Percentiles rank a stretch among this genome's conserved stretches.
These are phyloP conservation scores for Nissolia schottii DNA, from an alignment of 306 rosid species.

Conservation along the genomic window DNA sequence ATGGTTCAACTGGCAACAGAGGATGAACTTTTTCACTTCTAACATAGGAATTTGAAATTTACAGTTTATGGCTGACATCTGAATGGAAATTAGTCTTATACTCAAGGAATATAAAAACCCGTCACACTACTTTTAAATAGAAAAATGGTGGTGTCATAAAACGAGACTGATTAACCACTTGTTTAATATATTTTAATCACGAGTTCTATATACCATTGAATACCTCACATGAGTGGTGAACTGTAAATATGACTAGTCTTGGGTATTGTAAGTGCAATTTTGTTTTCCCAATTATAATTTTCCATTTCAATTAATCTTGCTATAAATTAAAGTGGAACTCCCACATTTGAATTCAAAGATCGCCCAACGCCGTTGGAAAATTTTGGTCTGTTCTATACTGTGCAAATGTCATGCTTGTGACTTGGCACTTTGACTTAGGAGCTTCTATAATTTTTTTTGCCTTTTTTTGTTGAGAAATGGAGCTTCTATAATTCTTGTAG, in stretches of 20 bases:
- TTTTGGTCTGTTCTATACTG: neutral
- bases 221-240: neutral
- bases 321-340: neutral
- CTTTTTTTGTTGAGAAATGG: too few relatives aligned
- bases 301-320: neutral
- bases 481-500: neutral
- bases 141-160: neutral
- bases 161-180: neutral
- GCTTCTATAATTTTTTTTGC: too few relatives aligned
- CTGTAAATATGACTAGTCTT: too few relatives aligned
- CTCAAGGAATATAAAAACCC: neutral
- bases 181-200: too few relatives aligned
- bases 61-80: neutral
- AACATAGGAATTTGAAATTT: too few relatives aligned
- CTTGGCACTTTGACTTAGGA: slow-evolving; percentile 11
- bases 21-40: neutral
- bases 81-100: neutral
- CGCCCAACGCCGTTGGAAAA: neutral
- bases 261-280: too few relatives aligned
- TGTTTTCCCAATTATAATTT: neutral
- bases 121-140: neutral
- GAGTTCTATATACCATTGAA: too few relatives aligned
- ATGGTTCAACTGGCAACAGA: neutral
- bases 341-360: neutral
- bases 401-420: neutral